Evolutionary conservation across 2,329 filamentous ascomycete genomes (phyloP).

Genomic region (Akanthomyces lecanii): DNA sequence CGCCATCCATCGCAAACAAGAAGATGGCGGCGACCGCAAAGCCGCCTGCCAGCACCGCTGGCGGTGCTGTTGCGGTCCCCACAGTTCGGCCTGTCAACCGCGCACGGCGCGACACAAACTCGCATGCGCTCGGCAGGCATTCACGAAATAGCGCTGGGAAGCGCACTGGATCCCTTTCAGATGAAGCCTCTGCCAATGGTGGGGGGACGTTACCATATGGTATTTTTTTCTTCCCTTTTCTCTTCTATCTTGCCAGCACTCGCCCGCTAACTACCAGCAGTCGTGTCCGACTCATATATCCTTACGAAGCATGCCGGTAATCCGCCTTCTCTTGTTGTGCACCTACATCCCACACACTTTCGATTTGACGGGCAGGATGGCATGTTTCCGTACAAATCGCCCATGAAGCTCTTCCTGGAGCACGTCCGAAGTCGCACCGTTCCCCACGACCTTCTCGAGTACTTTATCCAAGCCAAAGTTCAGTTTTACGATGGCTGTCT

Average conservation of each 20-base stretch:
- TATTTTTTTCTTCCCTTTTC: constrained; percentile 26
- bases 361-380: constrained; percentile 92
- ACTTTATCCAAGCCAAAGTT: constrained; percentile 67
- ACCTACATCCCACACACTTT: constrained; percentile 81
- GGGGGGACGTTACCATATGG: constrained; percentile 50
- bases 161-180: constrained; percentile 44
- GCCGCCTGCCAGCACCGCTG: constrained; percentile 32
- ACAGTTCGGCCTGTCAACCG: constrained; percentile 51
- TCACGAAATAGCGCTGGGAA: constrained; percentile 49
- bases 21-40: constrained; percentile 46
- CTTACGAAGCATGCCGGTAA: constrained; percentile 73
- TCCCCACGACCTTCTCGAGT: constrained; percentile 82
- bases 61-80: constrained; percentile 36
- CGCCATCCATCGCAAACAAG: constrained; percentile 53
- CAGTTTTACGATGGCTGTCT: constrained; percentile 91
- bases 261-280: constrained; percentile 40
- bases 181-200: constrained; percentile 37
- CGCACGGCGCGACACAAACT: constrained; percentile 52
- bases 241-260: not conserved
- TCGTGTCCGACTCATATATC: constrained; percentile 71
- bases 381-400: constrained; percentile 86
- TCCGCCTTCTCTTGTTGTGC: constrained; percentile 79
- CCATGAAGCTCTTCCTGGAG: constrained; percentile 77
- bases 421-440: constrained; percentile 73
- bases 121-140: constrained; percentile 41